These are phyloP conservation scores for Ganoderma boninense DNA, from an alignment of 1,284 basidiomycete species.

Conservation along the genomic window DNA sequence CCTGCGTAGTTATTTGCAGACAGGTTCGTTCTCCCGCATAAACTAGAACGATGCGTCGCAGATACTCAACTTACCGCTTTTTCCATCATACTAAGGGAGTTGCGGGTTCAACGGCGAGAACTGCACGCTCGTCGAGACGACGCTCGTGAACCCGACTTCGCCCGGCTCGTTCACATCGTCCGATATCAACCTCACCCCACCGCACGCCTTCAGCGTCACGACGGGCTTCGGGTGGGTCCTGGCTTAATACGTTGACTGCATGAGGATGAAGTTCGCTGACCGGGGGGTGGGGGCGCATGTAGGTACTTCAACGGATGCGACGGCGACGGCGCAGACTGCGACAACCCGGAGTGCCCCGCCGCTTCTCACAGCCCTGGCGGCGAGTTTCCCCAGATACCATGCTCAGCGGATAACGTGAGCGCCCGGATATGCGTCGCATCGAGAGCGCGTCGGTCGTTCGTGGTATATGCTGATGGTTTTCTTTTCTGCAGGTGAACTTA, in stretches of 20 bases:
- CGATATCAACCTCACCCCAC: conserved; percentile 53
- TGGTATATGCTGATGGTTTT: neutral
- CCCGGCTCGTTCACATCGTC: conserved; percentile 46
- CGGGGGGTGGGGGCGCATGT: neutral
- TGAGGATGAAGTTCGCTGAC: neutral
- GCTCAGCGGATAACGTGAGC: conserved; percentile 39
- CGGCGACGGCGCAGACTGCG: conserved; percentile 38
- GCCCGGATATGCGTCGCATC: neutral
- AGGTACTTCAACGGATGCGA: conserved; percentile 43
- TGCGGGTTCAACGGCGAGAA: conserved; percentile 53
- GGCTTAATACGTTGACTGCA: too few relatives aligned
- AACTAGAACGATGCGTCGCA: too few relatives aligned
- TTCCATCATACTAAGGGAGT: conserved; percentile 19
- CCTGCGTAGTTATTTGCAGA: conserved; percentile 40
- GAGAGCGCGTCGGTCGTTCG: too few relatives aligned
- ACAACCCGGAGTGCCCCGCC: conserved; percentile 36
- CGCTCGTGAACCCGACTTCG: conserved; percentile 48
- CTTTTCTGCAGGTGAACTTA: neutral
- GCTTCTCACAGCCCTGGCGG: conserved; percentile 37
- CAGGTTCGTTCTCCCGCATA: conserved; percentile 29
- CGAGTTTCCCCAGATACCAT: conserved; percentile 43
- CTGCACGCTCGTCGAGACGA: conserved; percentile 53
- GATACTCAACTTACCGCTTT: too few relatives aligned
- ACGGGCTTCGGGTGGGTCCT: neutral
- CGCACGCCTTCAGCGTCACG: conserved; percentile 44